Base-by-base conservation (phyloP, 805 yeast species). In the Spathaspora arborariae region DNA sequence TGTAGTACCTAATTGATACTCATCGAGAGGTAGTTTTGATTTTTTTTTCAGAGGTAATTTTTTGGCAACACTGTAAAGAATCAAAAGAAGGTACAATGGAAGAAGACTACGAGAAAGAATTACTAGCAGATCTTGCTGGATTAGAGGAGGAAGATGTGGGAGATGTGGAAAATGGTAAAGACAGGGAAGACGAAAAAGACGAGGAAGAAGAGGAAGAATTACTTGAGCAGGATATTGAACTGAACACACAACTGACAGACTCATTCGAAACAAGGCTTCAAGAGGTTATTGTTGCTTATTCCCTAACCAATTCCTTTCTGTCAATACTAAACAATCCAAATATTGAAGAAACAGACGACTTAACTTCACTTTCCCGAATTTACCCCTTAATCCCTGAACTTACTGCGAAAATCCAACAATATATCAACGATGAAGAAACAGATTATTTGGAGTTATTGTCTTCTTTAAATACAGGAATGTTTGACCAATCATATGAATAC, bases 91-190 rank as follows among this genome's bases (percentile, higher is more conserved):
- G 15, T 20, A 7, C 24, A 20, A 37, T 20, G 21, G 39, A 37
- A 58, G 56, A 39, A 49, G 72, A 75, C 50, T 66, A 64, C 47
- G 79, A 75, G 40, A 64, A 64, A 45, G 75, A 70, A 19, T 57
- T 76, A 35, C 51, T 72, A 48, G 72, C 65, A 1, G 80, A 73
- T 48, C 65, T 74, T 40, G 75, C 63, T 11, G 62, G 66, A 44
- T 30, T 24, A 13, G 71, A 61, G 8, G 45, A 45, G 20, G 64
- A 60, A 10, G 61, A n/a, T n/a, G n/a, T n/a, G n/a, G n/a, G n/a
- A n/a, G n/a, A n/a, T n/a, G n/a, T n/a, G n/a, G n/a, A n/a, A n/a
- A n/a, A n/a, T n/a, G n/a, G n/a, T n/a, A n/a, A n/a, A n/a, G n/a
- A n/a, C n/a, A n/a, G n/a, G n/a, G n/a, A n/a, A n/a, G n/a, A n/a